These are phyloP conservation scores for Rhodomyrtus psidioides DNA, from an alignment of 441 rosid genomes.

Conservation along the genomic window DNA sequence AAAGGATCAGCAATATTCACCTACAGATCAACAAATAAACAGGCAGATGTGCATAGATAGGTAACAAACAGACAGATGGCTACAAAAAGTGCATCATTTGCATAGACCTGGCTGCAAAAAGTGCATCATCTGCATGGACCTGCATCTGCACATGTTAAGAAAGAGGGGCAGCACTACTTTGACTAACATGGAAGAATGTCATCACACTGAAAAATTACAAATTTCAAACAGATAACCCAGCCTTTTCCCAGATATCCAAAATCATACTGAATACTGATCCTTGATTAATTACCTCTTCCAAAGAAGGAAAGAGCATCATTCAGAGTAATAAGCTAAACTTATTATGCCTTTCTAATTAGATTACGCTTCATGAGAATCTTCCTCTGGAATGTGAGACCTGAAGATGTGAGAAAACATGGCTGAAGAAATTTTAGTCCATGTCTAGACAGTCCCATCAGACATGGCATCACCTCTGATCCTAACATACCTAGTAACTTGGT, in stretches of 20 bases:
- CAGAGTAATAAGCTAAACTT: neutral
- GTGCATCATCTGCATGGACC: neutral
- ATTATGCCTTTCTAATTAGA: neutral
- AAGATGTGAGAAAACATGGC: neutral
- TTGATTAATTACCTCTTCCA: neutral
- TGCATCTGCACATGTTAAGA: neutral
- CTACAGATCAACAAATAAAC: neutral
- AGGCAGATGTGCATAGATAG: neutral
- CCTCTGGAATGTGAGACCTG: neutral
- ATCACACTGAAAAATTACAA: neutral
- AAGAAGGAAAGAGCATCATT: neutral
- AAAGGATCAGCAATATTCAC: constrained; percentile 9
- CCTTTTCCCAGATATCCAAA: neutral
- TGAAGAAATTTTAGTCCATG: neutral
- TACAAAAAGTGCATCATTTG: neutral
- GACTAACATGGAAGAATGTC: neutral
- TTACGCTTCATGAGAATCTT: neutral
- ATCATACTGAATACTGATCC: neutral
- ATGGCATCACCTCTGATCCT: neutral
- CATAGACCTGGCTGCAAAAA: no score
- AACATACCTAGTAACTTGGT: neutral
- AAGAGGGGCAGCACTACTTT: neutral
- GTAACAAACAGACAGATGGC: neutral
- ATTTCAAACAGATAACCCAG: neutral
- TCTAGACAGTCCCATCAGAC: neutral